phyloP scores from a whole-genome alignment of 805 yeast genomes.

The Monosporozyma unispora region DNA sequence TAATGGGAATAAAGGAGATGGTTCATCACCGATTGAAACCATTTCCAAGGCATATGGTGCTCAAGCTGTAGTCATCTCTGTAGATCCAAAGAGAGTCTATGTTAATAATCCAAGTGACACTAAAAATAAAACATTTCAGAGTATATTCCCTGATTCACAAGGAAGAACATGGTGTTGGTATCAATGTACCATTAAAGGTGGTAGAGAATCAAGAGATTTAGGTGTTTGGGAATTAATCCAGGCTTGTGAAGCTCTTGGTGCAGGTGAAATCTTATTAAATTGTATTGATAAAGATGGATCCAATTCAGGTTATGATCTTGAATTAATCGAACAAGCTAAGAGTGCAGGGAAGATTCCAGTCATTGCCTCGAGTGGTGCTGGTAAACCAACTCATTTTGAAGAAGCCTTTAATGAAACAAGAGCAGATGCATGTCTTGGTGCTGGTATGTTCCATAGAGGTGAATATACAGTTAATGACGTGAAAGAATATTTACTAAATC shows the following conservation, averaged over 20 bases:
- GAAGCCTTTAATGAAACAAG: conserved; percentile 76
- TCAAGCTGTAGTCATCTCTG: conserved; percentile 96
- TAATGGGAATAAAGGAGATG: conserved; percentile 49
- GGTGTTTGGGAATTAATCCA: conserved; percentile 85
- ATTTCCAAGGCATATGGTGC: conserved; percentile 87
- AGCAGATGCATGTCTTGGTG: conserved; percentile 96
- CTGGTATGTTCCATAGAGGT: conserved; percentile 96
- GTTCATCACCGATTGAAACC: conserved; percentile 84
- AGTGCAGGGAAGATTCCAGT: conserved; percentile 77
- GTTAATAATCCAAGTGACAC: conserved; percentile 50
- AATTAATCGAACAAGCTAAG: conserved; percentile 72
- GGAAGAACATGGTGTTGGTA: conserved; percentile 89
- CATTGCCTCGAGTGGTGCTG: conserved; percentile 97
- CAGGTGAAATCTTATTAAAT: conserved; percentile 88
- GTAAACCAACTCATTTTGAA: conserved; percentile 80
- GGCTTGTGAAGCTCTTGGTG: conserved; percentile 90
- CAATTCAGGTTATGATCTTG: conserved; percentile 88
- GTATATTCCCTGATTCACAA: conserved; percentile 67
- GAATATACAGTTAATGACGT: conserved; percentile 85
- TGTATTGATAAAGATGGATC: conserved; percentile 97
- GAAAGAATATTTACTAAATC: conserved; percentile 50
- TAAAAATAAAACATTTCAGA: conserved; percentile 53
- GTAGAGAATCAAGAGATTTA: conserved; percentile 79
- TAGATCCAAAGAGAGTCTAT: conserved; percentile 90
- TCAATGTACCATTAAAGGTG: conserved; percentile 94